A percentile compares a stretch with the other conserved stretches of the same genome.
phyloP scores from a whole-genome alignment of 169 alveolate species.

The Eimeria brunetti region DNA sequence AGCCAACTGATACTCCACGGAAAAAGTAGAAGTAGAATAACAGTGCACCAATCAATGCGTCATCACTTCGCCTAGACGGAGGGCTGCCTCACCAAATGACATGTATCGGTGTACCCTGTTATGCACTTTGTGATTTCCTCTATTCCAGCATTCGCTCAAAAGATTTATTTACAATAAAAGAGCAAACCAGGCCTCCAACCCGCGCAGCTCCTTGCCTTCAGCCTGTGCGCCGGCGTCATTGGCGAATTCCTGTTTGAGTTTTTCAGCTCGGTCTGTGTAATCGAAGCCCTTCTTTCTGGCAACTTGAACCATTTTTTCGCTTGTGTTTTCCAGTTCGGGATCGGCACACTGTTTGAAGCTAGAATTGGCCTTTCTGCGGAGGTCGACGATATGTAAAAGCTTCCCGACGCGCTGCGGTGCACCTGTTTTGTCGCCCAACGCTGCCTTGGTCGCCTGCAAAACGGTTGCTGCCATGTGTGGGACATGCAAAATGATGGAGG shows the following conservation, averaged over 20 bases:
- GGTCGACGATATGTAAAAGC: neutral
- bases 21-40: neutral
- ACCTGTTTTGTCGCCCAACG: neutral
- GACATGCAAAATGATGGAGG: neutral
- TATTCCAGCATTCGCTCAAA: neutral
- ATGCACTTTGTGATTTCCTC: neutral
- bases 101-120: neutral
- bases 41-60: neutral
- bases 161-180: neutral
- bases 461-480: neutral
- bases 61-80: neutral
- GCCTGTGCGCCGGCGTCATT: neutral
- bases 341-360: neutral
- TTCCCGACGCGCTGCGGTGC: neutral
- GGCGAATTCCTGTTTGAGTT: neutral
- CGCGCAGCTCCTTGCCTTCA: neutral
- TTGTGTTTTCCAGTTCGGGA: neutral
- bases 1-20: neutral
- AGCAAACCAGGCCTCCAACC: conserved; percentile 1
- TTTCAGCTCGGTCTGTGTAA: neutral
- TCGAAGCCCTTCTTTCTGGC: neutral
- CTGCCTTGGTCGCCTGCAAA: neutral
- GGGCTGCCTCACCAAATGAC: neutral
- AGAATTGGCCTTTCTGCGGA: neutral
- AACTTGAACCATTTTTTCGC: neutral